Evolutionary conservation across 768 basidiomycete species (phyloP).

Genomic region (Boletus speciosus): DNA sequence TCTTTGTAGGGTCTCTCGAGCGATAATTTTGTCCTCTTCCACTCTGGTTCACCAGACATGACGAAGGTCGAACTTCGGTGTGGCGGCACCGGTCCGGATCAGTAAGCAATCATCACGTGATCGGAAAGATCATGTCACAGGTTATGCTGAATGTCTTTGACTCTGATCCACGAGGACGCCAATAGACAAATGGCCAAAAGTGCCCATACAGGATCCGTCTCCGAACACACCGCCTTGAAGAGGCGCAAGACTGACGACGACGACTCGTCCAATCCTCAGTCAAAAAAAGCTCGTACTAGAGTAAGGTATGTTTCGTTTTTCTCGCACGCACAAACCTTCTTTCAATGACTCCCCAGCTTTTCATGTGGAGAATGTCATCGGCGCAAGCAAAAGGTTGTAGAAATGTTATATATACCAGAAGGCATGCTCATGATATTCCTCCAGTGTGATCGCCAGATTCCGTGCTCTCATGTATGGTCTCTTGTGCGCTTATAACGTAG

Average conservation of each 20-base stretch:
- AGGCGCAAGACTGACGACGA: constrained; percentile 68
- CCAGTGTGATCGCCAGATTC: constrained; percentile 82
- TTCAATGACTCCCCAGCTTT: constrained; percentile 46
- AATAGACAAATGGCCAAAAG: constrained; percentile 29
- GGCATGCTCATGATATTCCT: constrained; percentile 15
- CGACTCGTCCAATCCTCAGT: constrained; percentile 36
- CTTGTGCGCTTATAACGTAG: not conserved
- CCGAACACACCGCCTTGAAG: constrained; percentile 42
- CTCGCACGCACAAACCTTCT: not conserved
- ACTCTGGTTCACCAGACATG: constrained; percentile 38
- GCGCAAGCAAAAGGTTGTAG: constrained; percentile 75
- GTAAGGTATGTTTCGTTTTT: constrained; percentile 56
- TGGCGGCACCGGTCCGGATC: not conserved
- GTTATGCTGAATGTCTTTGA: constrained; percentile 21
- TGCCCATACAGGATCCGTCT: constrained; percentile 11
- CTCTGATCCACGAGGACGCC: constrained; percentile 30
- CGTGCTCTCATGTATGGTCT: constrained; percentile 73
- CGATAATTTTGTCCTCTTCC: constrained; percentile 62
- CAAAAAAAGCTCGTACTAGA: constrained; percentile 68
- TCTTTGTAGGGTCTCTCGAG: constrained; percentile 82
- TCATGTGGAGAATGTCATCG: constrained; percentile 88
- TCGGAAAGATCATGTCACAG: constrained; percentile 5
- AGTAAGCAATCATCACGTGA: constrained; percentile 24
- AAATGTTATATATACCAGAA: constrained; percentile 11
- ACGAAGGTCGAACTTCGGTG: not conserved